Evolutionary conservation across 2,329 filamentous ascomycete genomes (phyloP), one percentile per base, ranked within the genome.

Genomic region (Amphichorda felina): DNA sequence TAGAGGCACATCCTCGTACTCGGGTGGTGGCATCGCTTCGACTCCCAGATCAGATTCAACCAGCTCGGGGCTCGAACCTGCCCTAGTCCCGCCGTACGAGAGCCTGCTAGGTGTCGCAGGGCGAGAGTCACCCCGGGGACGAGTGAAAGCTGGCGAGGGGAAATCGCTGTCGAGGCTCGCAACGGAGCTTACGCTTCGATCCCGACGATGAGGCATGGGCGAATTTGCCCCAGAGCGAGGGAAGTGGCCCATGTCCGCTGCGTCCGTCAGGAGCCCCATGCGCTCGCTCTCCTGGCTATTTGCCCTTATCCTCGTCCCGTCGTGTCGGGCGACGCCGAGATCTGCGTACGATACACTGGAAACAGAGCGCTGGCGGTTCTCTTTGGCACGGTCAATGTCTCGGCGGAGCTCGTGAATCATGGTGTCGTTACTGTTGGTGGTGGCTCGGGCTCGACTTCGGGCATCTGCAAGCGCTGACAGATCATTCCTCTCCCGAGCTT

Each of bases 311-410:
- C 84, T 66, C 1, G 81, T 84, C 34, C 84, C 84, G 46, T 91
- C 84, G 47, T 83, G 82, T 30, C 80, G 68, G 1, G 81, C 82
- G 11, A 88, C 72, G 24, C 84, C 84, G 4, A 91, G 56, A 29
- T 84, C 80, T 8, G 72, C 80, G 46, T 91, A 91, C 30, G 77
- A 76, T 14, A 91, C 84, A 38, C 76, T 79, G 30, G 80, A 83
- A 4, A 86, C 76, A 13, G 80, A 70, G 18, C 79, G 68, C 38
- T 81, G 72, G 14, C 82, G 68, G 41, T 66, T 65, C 11, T 70
- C 66, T 48, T 72, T 74, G 30, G 75, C 60, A 8, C 69, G 64
- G 8, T 69, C 65, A 41, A 76, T 70, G 24, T 68, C 60, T n/a
- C 57, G 55, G 14, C 75, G 67, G 25, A 76, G 58, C 10, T 75